Percentiles rank a stretch among this genome's conserved stretches.
Conservation (phyloP, 1,139 yeast genomes). For the Schizosaccharomyces versatilis region DNA sequence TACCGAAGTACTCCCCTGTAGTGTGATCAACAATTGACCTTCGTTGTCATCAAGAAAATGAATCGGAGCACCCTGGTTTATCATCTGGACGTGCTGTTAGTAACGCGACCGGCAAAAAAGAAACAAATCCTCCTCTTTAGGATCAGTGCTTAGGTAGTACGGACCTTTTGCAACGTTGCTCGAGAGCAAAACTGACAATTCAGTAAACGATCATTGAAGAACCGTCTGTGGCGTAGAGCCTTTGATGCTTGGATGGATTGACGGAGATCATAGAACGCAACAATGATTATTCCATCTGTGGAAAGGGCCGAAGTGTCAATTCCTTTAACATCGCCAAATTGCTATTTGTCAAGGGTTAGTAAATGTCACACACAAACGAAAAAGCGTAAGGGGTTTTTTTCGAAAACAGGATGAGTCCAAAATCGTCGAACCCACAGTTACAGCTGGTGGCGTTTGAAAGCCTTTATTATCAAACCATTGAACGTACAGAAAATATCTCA, state of each 20-base stretch:
- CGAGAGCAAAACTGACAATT: conserved; percentile 8
- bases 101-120: background rate
- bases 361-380: background rate
- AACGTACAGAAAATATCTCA: background rate
- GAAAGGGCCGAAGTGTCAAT: conserved; percentile 13
- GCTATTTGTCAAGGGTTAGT: conserved; percentile 6
- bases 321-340: conserved; percentile 14
- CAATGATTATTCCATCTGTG: conserved; percentile 13
- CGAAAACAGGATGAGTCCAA: no score
- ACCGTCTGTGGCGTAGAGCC: conserved; percentile 13
- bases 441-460: no score
- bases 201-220: conserved; percentile 10
- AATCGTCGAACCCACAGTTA: no score
- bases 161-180: background rate
- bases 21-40: conserved; percentile 11
- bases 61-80: conserved; percentile 9
- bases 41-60: conserved; percentile 12
- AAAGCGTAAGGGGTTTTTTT: no score
- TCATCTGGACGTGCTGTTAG: background rate
- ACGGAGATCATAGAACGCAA: conserved; percentile 16
- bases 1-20: conserved; percentile 6
- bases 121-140: background rate
- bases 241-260: conserved; percentile 15
- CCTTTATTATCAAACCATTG: background rate
- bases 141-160: no score